phyloP scores from a whole-genome alignment of 352 stramenopile genomes.

The Thalassiosira livingstoniorum region DNA sequence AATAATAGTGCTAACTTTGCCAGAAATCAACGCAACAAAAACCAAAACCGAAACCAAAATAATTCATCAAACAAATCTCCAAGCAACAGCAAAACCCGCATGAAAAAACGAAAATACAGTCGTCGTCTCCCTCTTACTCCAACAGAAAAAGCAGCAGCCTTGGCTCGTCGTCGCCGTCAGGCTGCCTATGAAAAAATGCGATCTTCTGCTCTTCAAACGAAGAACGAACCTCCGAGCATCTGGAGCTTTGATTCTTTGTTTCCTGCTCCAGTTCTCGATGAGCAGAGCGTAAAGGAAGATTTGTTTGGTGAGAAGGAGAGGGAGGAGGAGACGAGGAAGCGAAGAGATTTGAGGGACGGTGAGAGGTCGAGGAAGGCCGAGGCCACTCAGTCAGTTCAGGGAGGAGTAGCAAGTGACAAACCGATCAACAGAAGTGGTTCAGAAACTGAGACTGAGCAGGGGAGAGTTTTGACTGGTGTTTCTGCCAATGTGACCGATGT shows the following conservation, averaged over 20 bases:
- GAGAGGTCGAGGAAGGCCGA: no score
- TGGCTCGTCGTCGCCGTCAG: slow-evolving; percentile 57
- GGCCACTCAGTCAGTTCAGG: no score
- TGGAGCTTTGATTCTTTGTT: slow-evolving; percentile 85
- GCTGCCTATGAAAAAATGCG: slow-evolving; percentile 74
- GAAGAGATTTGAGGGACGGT: slow-evolving; percentile 11
- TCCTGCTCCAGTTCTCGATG: slow-evolving; percentile 76
- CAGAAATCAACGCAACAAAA: no score
- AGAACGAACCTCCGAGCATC: slow-evolving; percentile 65
- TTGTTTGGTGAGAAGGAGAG: slow-evolving; percentile 69
- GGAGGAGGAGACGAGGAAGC: slow-evolving; percentile 44
- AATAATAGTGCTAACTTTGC: no score
- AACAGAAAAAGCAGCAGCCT: slow-evolving; percentile 41
- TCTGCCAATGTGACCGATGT: neutral
- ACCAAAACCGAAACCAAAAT: no score
- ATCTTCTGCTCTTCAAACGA: slow-evolving; percentile 36
- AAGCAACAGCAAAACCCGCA: neutral
- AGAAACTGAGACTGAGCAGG: no score
- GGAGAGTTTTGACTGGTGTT: neutral
- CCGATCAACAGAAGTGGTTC: no score
- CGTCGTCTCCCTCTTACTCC: slow-evolving; percentile 52
- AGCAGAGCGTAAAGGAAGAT: slow-evolving; percentile 74
- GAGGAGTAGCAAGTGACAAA: no score
- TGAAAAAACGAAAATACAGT: slow-evolving; percentile 40
- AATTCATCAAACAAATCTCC: neutral